Conservation (phyloP, 2,329 filamentous ascomycete species). For the Neofusicoccum cordaticola region DNA sequence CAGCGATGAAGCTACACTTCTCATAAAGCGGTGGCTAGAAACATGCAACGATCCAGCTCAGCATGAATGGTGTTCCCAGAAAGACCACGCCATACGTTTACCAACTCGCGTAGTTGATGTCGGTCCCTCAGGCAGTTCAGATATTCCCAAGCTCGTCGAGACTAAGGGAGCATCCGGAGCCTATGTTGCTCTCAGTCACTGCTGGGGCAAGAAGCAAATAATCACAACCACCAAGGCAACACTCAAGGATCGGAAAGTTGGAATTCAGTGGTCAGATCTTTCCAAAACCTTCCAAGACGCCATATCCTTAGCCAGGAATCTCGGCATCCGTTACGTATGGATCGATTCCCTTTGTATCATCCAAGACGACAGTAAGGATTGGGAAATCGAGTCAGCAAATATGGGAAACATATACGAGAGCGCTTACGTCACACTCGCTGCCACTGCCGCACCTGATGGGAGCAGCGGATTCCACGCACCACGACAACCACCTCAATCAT, state of each 20-base stretch:
- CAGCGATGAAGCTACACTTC: background rate
- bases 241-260: background rate
- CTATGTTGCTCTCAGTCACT: slow-evolving; percentile 26
- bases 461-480: background rate
- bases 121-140: background rate
- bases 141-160: slow-evolving; percentile 10
- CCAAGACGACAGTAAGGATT: slow-evolving; percentile 15
- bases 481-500: background rate
- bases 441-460: background rate
- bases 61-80: background rate
- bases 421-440: slow-evolving; percentile 4
- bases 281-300: slow-evolving; percentile 19
- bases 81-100: background rate
- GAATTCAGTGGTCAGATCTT: background rate
- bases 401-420: slow-evolving; percentile 12
- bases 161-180: slow-evolving; percentile 12
- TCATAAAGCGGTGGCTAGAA: background rate
- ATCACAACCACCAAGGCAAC: slow-evolving; percentile 24
- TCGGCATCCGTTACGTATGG: slow-evolving; percentile 19
- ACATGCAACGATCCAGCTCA: background rate
- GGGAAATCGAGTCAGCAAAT: background rate
- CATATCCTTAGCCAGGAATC: background rate
- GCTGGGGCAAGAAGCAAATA: slow-evolving; percentile 25
- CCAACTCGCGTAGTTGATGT: slow-evolving; percentile 25
- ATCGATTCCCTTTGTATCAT: slow-evolving; percentile 22